Conservation (phyloP, 768 basidiomycete genomes). For the Suillus bovinus region DNA sequence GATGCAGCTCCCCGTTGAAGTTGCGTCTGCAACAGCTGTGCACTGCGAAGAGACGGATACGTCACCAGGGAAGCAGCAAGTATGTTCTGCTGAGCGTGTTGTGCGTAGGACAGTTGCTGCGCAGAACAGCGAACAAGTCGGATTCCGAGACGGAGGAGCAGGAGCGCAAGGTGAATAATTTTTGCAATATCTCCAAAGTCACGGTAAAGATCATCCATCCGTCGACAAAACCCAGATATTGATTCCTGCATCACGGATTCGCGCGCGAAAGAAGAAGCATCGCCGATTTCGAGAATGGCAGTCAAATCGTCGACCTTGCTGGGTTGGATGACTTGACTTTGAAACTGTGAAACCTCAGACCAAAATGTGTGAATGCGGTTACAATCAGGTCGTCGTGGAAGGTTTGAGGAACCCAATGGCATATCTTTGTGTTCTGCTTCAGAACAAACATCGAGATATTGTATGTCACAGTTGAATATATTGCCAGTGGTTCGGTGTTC, state of each 20-base stretch:
- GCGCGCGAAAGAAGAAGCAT: slow-evolving; percentile 43
- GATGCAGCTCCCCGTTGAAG: slow-evolving; percentile 25
- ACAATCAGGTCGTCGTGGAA: slow-evolving; percentile 42
- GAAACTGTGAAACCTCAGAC: slow-evolving; percentile 78
- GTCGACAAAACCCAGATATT: slow-evolving; percentile 72
- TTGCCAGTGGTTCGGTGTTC: slow-evolving; percentile 63
- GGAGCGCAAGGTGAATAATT: slow-evolving; percentile 67
- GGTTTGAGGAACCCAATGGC: slow-evolving; percentile 20
- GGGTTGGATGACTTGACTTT: slow-evolving; percentile 50
- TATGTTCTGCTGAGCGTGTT: slow-evolving; percentile 20
- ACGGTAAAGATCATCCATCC: slow-evolving; percentile 65
- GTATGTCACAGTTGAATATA: slow-evolving; percentile 45
- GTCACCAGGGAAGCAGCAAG: slow-evolving; percentile 40
- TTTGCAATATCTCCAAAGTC: slow-evolving; percentile 71
- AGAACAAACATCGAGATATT: slow-evolving; percentile 42
- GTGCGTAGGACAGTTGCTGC: slow-evolving; percentile 13
- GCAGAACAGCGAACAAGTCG: slow-evolving; percentile 44
- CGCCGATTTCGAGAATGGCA: slow-evolving; percentile 34
- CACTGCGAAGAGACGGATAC: slow-evolving; percentile 56
- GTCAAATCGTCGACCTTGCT: slow-evolving; percentile 53
- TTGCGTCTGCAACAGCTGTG: slow-evolving; percentile 35
- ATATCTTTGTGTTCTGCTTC: slow-evolving; percentile 32
- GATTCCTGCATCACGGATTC: slow-evolving; percentile 81
- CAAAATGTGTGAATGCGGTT: slow-evolving; percentile 64
- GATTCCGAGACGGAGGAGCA: slow-evolving; percentile 71